Evolutionary conservation across 768 basidiomycete genomes (phyloP).

Genomic region (Chlorophyllum brunneum): DNA sequence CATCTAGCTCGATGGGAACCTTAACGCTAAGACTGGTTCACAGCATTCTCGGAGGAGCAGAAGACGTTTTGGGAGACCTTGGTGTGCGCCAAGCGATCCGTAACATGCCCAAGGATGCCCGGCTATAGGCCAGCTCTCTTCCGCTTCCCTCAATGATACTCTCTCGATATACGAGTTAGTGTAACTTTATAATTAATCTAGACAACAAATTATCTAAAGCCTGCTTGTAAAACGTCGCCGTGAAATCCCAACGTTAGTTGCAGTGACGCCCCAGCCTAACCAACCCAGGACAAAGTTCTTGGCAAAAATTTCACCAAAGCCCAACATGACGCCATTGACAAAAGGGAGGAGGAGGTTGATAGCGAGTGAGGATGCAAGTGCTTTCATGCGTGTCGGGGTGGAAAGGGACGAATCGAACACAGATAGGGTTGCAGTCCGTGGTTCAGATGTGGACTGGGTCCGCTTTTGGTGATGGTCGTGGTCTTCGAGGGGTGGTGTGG

Average conservation of each 20-base stretch:
- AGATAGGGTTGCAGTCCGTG: slow-evolving; percentile 55
- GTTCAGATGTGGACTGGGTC: slow-evolving; percentile 17
- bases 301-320: slow-evolving; percentile 93
- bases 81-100: slow-evolving; percentile 81
- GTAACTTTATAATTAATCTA: slow-evolving; percentile 4
- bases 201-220: not conserved
- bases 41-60: slow-evolving; percentile 72
- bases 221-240: slow-evolving; percentile 1
- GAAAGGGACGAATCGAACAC: slow-evolving; percentile 70
- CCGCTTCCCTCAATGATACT: not conserved
- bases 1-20: not conserved
- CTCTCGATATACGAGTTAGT: not conserved
- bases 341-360: slow-evolving; percentile 87
- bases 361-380: slow-evolving; percentile 68
- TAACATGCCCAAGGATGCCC: slow-evolving; percentile 66
- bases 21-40: not conserved
- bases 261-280: slow-evolving; percentile 46
- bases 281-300: slow-evolving; percentile 64
- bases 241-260: slow-evolving; percentile 29
- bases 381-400: slow-evolving; percentile 60
- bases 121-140: slow-evolving; percentile 38
- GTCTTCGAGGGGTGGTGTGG: slow-evolving; percentile 36
- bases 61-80: slow-evolving; percentile 78
- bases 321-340: slow-evolving; percentile 92
- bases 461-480: slow-evolving; percentile 13